phyloP scores from a whole-genome alignment of 352 stramenopile genomes.

The Aphanomyces invadans region DNA sequence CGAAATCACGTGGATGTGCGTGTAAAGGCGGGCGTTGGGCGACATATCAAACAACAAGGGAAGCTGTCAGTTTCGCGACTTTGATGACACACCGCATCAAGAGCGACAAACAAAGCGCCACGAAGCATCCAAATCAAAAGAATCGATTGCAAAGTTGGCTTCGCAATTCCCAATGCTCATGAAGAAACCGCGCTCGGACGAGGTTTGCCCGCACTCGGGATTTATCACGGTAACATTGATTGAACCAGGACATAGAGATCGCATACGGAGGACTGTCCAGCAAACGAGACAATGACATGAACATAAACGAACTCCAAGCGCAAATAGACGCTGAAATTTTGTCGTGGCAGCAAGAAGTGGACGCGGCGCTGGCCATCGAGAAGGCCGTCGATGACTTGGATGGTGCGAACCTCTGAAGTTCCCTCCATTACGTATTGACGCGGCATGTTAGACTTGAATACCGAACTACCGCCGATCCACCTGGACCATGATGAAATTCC shows the following conservation, averaged over 20 bases:
- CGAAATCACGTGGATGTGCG: not conserved
- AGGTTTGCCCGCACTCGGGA: constrained; percentile 3
- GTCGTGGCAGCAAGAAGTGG: constrained; percentile 36
- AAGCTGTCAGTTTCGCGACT: not conserved
- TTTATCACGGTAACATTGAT: too few species aligned
- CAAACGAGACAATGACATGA: constrained; percentile 29
- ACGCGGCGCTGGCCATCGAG: not conserved
- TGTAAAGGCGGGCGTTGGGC: constrained; percentile 7
- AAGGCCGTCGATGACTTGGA: constrained; percentile 3
- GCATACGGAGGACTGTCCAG: constrained; percentile 59
- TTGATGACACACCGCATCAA: not conserved
- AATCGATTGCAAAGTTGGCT: not conserved
- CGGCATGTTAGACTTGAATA: constrained; percentile 18
- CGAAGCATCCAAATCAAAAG: not conserved
- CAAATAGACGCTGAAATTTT: constrained; percentile 19
- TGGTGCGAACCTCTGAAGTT: constrained; percentile 26
- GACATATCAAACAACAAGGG: constrained; percentile 25
- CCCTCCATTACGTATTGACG: too few species aligned
- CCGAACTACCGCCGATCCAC: not conserved
- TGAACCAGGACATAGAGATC: constrained; percentile 51
- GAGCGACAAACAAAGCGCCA: not conserved
- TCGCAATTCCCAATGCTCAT: not conserved
- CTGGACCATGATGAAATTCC: constrained; percentile 17
- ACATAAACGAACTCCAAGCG: constrained; percentile 37
- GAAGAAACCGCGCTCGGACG: constrained; percentile 7